Base-by-base conservation (phyloP, 768 basidiomycete species). In the Tylopilus subfusipes region DNA sequence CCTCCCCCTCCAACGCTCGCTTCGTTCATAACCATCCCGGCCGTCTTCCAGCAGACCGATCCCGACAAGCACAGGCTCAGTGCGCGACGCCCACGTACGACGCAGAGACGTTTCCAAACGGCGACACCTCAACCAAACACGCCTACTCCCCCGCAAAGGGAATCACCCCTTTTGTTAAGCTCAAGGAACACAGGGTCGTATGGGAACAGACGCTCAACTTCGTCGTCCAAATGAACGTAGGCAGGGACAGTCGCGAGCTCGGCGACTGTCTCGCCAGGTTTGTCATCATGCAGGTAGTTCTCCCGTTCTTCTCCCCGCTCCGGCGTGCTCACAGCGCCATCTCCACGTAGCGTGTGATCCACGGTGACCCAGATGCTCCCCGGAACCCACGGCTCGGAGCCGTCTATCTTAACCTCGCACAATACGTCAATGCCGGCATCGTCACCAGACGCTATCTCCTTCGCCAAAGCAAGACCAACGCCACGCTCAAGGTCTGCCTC, bases 401-500 rank as follows among this genome's bases (percentile, higher is more conserved):
- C 7, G 76, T 90, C 8, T 76, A 81, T 59, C 76, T 92, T 53
- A 86, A 92, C 63, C 76, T 92, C 2, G 84, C 90, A 0, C 85
- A 90, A 63, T 92, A 90, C 60, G 85, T 83, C 14, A 76, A 78
- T 44, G 80, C 72, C 2, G 80, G 81, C 9, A 65, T 68, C 27
- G 77, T 89, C 24, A 82, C 82, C 11, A 76, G 90, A 18, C 75
- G 82, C 7, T 88, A 89, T 68, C 75, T 90, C 8, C 71, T 90
- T 6, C 75, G 81, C 45, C 80, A 88, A 61, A 88, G 85, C 61
- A 89, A 87, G 70, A 88, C 83, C 36, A 92, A 92, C 59, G 88
- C 90, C 1, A 86, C 84, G 7, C 74, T 92, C 45, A 86, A 86
- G 76, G 85, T 87, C 42, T 42, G 43, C 44, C 36, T n/a, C n/a